Evolutionary conservation across 2,329 filamentous ascomycete genomes (phyloP).

Genomic region (Colletotrichum destructivum): DNA sequence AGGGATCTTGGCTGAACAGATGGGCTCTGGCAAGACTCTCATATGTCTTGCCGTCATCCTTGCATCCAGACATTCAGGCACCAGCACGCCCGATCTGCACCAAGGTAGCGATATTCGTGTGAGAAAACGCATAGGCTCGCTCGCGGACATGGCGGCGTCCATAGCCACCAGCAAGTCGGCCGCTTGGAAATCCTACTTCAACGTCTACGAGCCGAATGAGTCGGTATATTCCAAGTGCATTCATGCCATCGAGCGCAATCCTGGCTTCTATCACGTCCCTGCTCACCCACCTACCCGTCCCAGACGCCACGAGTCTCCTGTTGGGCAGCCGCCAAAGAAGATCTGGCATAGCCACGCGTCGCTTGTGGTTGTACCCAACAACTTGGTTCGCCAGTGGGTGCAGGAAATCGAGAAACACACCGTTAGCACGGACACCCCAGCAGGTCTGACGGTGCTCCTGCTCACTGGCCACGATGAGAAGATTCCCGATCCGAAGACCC

Average conservation of each 20-base stretch:
- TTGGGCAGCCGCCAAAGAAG: conserved; percentile 60
- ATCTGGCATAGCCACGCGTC: conserved; percentile 79
- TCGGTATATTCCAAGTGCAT: conserved; percentile 69
- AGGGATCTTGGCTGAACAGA: conserved; percentile 85
- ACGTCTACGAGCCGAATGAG: conserved; percentile 62
- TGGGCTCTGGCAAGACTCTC: conserved; percentile 89
- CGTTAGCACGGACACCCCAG: conserved; percentile 26
- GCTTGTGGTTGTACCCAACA: conserved; percentile 85
- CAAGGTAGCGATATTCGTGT: conserved; percentile 56
- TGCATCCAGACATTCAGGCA: conserved; percentile 79
- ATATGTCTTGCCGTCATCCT: conserved; percentile 86
- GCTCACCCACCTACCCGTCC: conserved; percentile 53
- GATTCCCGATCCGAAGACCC: conserved; percentile 70
- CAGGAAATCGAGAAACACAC: conserved; percentile 87
- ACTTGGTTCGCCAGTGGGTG: conserved; percentile 88
- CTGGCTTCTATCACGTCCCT: conserved; percentile 72
- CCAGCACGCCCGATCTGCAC: conserved; percentile 76
- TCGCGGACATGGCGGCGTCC: conserved; percentile 84
- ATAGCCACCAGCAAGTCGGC: conserved; percentile 76
- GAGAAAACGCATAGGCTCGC: conserved; percentile 68
- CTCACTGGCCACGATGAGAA: conserved; percentile 65
- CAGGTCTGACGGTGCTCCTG: conserved; percentile 74
- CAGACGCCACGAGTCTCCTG: conserved; percentile 48
- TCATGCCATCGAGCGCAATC: conserved; percentile 69
- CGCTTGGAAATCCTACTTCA: conserved; percentile 79